phyloP scores from a whole-genome alignment of 208 protist species.

The Acanthamoeba rhysodes region DNA sequence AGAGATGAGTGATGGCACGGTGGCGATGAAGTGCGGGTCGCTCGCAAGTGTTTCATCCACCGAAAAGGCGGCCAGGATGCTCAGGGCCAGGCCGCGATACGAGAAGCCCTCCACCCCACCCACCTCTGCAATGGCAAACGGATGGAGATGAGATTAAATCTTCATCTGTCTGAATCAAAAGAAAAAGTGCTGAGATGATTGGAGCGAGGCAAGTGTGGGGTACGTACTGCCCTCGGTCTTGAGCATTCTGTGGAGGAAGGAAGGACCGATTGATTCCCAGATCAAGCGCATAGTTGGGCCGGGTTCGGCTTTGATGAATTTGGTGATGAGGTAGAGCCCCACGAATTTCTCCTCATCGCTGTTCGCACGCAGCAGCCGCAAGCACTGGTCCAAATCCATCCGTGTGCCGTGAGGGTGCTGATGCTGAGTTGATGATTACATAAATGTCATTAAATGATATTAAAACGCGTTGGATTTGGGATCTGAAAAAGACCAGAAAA shows the following conservation, averaged over 20 bases:
- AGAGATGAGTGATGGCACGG: neutral
- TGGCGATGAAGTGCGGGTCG: constrained; percentile 48
- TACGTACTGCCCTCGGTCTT: constrained; percentile 67
- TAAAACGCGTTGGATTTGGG: neutral
- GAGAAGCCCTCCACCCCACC: constrained; percentile 59
- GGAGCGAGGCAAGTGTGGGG: neutral
- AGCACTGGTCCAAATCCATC: constrained; percentile 74
- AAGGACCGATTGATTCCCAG: constrained; percentile 50
- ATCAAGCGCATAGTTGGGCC: constrained; percentile 30
- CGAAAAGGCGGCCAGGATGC: constrained; percentile 64
- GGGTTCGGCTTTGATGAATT: constrained; percentile 68
- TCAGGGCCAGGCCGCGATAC: constrained; percentile 61
- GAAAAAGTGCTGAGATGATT: neutral
- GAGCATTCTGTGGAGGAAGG: constrained; percentile 68
- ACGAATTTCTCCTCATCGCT: constrained; percentile 77
- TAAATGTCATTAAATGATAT: neutral
- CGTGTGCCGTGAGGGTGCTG: neutral
- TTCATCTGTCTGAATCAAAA: neutral
- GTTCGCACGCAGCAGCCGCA: constrained; percentile 52
- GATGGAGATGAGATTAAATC: neutral
- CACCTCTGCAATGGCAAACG: neutral
- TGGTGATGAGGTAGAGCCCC: constrained; percentile 71
- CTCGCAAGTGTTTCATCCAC: constrained; percentile 42
- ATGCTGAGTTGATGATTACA: neutral
- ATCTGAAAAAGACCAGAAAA: constrained; percentile 1